Evolutionary conservation across 345 rosid species (phyloP), one percentile per base, ranked within the genome.

Genomic region (Acer campestre): DNA sequence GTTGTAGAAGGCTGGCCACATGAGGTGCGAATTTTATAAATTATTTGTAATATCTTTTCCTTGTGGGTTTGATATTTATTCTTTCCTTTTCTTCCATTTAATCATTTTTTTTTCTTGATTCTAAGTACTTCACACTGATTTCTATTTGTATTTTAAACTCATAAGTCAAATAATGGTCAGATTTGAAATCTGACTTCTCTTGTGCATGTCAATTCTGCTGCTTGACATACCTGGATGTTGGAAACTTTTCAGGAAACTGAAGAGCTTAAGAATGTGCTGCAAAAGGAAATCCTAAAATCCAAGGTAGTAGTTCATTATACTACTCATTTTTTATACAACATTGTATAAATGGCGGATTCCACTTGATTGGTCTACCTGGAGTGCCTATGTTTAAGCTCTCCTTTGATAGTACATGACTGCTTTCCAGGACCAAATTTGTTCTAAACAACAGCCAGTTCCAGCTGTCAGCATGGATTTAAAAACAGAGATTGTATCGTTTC

Each of bases 1-100:
- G 97, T 96, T 74, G 98, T 96, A 88, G 95, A 92, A 79, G 99
- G 99, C 76, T 96, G 97, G 98, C 88, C 86, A 3, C 85, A 86
- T 81, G 97, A 94, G 97, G 98, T 94, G 88, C 38, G 61, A 51
- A 71, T 71, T 42, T 8, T 68, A 27, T 20, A 40, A 67, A 18
- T 76, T 46, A 14, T 23, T 56, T 67, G 14, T n/a, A 29, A 69
- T 61, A 49, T n/a, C 16, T 13, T 61, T 55, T 67, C 64, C 61
- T 10, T 62, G 27, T 38, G 14, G 38, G 23, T 67, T 42, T 67
- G 53, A 38, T 67, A 9, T 22, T 40, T 67, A 25, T 25, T 23
- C 10, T 17, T 62, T 62, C 49, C 23, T 9, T 22, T 14, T 1
- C 69, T 16, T 76, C 42, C 61, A 29, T 46, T 61, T 69, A 11